These are phyloP conservation scores for Lavandula angustifolia DNA, from an alignment of 257 asterid species.

Conservation along the genomic window DNA sequence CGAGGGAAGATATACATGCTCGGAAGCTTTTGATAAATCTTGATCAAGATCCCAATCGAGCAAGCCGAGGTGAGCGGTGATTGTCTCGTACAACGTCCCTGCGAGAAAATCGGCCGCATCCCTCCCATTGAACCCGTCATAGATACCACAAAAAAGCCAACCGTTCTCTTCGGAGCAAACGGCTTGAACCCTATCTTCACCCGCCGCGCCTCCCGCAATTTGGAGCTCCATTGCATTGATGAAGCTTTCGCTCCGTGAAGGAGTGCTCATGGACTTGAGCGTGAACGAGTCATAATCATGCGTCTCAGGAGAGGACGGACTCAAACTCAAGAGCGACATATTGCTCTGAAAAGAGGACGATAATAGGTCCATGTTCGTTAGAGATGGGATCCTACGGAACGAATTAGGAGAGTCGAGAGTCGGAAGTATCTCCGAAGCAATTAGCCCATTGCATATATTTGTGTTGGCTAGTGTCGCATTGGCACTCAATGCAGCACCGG, in stretches of 20 bases:
- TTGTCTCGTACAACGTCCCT: conserved; percentile 76
- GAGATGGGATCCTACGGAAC: conserved; percentile 80
- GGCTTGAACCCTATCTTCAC: conserved; percentile 97
- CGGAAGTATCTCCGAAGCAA: conserved; percentile 83
- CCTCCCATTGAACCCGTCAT: conserved; percentile 92
- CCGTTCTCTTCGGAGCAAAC: conserved; percentile 95
- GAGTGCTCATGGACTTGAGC: conserved; percentile 54
- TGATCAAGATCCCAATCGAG: conserved; percentile 63
- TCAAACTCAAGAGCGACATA: conserved; percentile 75
- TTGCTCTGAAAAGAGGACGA: conserved; percentile 78
- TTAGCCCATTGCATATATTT: conserved; percentile 88
- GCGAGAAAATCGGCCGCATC: conserved; percentile 98
- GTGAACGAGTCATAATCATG: conserved; percentile 59
- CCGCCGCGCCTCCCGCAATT: conserved; percentile 98
- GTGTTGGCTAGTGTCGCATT: conserved; percentile 91
- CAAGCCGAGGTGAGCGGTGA: conserved; percentile 61
- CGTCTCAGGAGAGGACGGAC: conserved; percentile 74
- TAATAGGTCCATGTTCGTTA: conserved; percentile 64
- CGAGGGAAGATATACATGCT: not conserved
- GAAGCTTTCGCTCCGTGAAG: conserved; percentile 63
- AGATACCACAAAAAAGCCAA: conserved; percentile 86
- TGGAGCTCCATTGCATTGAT: conserved; percentile 69
- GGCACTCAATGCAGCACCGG: conserved; percentile 95
- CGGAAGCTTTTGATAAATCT: conserved; percentile 36
- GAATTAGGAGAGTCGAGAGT: conserved; percentile 85